Conservation (phyloP, 768 basidiomycete species). For the Rhizopogon vinicolor region DNA sequence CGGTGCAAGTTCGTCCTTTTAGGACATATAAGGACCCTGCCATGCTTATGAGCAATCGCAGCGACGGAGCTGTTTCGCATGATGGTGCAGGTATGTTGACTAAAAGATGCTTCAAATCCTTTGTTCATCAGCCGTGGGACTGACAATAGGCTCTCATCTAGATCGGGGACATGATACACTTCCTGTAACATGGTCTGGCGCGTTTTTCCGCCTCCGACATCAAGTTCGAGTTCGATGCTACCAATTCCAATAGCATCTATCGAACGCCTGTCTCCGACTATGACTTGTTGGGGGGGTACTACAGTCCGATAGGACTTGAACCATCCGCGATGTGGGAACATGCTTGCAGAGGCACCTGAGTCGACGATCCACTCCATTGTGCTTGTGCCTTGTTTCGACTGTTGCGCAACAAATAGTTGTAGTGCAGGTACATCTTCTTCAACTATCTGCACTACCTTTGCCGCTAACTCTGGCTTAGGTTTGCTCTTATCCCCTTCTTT, state of each 20-base stretch:
- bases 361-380: neutral
- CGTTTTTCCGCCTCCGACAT: neutral
- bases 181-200: constrained; percentile 5
- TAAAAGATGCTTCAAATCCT: neutral
- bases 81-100: neutral
- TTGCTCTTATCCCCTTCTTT: neutral
- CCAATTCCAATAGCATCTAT: constrained; percentile 3
- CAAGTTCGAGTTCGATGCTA: neutral
- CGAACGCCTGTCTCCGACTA: neutral
- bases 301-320: neutral
- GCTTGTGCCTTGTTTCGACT: neutral
- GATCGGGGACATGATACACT: constrained; percentile 13
- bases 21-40: constrained; percentile 5
- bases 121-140: constrained; percentile 3
- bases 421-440: neutral
- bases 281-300: neutral
- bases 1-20: neutral
- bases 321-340: neutral
- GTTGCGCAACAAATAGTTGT: constrained; percentile 1
- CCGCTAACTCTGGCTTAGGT: neutral
- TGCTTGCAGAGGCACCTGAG: neutral
- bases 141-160: constrained; percentile 15
- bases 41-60: neutral
- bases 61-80: neutral
- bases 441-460: neutral